phyloP scores from a whole-genome alignment of 192 early-diverging fungal genomes.

The Backusella westeae region DNA sequence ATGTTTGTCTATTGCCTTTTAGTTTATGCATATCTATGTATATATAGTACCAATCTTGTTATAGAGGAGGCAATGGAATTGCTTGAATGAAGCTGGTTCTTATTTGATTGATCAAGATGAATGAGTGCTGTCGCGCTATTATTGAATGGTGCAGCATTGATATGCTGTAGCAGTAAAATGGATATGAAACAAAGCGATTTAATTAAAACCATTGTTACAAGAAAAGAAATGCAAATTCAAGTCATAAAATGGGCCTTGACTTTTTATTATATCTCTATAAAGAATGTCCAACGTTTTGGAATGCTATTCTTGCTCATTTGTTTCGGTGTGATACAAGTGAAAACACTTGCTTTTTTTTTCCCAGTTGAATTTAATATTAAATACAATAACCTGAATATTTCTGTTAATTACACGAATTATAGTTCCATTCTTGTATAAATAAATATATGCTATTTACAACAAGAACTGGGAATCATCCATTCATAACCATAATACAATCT shows the following conservation, averaged over 20 bases:
- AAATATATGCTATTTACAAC: background rate
- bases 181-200: background rate
- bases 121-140: background rate
- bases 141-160: background rate
- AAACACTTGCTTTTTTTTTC: background rate
- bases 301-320: background rate
- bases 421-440: background rate
- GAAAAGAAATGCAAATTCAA: background rate
- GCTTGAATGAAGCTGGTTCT: background rate
- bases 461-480: background rate
- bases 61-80: background rate
- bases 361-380: conserved; percentile 2
- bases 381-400: background rate
- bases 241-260: background rate
- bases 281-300: conserved; percentile 1
- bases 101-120: background rate
- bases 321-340: background rate
- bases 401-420: background rate
- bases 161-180: background rate
- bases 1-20: background rate
- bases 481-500: background rate
- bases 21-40: background rate
- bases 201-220: background rate
- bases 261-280: background rate
- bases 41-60: background rate